Conservation (phyloP, 129 eudicot species). For the Cynara cardunculus region DNA sequence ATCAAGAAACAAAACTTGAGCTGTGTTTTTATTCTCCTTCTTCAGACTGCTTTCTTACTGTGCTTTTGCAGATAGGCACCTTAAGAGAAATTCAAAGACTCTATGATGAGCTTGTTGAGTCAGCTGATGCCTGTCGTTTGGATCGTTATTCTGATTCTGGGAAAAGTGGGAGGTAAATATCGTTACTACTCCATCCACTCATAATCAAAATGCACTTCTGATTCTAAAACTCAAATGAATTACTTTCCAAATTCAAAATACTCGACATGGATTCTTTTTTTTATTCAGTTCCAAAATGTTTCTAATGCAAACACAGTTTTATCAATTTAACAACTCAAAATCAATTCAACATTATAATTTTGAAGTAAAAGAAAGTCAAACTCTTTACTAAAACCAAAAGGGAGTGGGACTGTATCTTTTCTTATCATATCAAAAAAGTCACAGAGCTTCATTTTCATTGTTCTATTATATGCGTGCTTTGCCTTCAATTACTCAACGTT, state of each 20-base stretch:
- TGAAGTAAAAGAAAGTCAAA: not conserved
- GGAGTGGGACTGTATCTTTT: too few relatives aligned
- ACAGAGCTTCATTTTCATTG: not conserved
- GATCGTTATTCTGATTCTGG: slow-evolving; percentile 83
- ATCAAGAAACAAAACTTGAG: not conserved
- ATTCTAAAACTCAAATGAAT: not conserved
- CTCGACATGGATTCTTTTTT: too few relatives aligned
- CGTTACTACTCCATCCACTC: not conserved
- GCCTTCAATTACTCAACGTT: not conserved
- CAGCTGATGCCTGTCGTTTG: slow-evolving; percentile 71
- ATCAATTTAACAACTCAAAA: too few relatives aligned
- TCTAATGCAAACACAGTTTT: too few relatives aligned
- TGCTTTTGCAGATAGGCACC: slow-evolving; percentile 59
- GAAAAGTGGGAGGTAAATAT: slow-evolving; percentile 69
- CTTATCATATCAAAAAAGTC: not conserved
- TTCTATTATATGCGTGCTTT: not conserved
- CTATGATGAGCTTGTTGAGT: slow-evolving; percentile 82
- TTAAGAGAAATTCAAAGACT: slow-evolving; percentile 86
- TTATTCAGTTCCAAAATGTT: too few relatives aligned
- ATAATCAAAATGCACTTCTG: not conserved
- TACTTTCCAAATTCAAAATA: not conserved
- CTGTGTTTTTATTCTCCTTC: not conserved
- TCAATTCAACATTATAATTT: too few relatives aligned
- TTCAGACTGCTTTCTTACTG: slow-evolving; percentile 2
- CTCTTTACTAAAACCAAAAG: not conserved